Evolutionary conservation across 129 eudicot species (phyloP).

Genomic region (Lactuca saligna): DNA sequence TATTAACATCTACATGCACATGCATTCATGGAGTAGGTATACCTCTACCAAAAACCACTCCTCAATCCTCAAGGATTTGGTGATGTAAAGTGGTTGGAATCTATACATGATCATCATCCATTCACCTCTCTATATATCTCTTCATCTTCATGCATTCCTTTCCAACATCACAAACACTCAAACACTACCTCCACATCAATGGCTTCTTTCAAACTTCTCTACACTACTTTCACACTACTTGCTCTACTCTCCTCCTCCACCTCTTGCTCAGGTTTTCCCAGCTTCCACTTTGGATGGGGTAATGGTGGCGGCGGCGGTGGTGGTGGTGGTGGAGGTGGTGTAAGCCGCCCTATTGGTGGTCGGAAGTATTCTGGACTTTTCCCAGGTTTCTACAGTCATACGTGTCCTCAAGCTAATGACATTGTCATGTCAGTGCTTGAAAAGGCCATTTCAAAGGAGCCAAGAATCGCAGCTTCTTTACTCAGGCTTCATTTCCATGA

Average conservation of each 20-base stretch:
- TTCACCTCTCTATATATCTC: slow-evolving; percentile 24
- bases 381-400: slow-evolving; percentile 59
- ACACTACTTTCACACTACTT: slow-evolving; percentile 32
- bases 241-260: slow-evolving; percentile 42
- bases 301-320: slow-evolving; percentile 33
- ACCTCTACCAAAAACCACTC: slow-evolving; percentile 49
- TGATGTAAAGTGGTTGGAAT: slow-evolving; percentile 49
- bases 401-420: slow-evolving; percentile 92
- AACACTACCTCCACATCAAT: slow-evolving; percentile 35
- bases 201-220: slow-evolving; percentile 49
- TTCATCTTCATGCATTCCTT: slow-evolving; percentile 20
- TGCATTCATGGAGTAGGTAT: slow-evolving; percentile 65
- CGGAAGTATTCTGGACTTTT: slow-evolving; percentile 43
- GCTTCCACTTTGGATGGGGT: slow-evolving; percentile 47
- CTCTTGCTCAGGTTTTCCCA: slow-evolving; percentile 51
- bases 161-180: slow-evolving; percentile 17
- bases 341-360: slow-evolving; percentile 32
- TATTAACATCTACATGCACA: slow-evolving; percentile 24
- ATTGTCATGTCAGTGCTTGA: slow-evolving; percentile 80
- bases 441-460: slow-evolving; percentile 64
- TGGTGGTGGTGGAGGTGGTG: slow-evolving; percentile 27
- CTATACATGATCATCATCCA: slow-evolving; percentile 18
- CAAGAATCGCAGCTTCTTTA: slow-evolving; percentile 89
- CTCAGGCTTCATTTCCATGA: slow-evolving; percentile 95
- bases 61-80: slow-evolving; percentile 44